phyloP scores from a whole-genome alignment of 805 yeast species.

The Wickerhamomyces bisporus region DNA sequence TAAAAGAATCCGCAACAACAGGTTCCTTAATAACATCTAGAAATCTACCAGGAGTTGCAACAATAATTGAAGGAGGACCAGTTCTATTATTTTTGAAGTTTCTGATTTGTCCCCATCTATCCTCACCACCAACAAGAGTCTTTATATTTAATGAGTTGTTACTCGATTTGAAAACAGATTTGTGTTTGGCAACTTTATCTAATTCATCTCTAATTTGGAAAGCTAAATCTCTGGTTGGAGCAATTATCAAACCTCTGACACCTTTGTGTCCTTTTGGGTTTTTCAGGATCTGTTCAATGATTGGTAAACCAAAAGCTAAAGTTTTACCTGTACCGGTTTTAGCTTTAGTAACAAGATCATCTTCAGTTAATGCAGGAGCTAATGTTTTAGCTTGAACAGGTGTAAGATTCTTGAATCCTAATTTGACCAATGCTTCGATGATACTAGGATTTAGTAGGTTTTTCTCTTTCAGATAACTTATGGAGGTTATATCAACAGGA shows the following conservation, averaged over 20 bases:
- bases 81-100: slow-evolving; percentile 24
- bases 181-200: slow-evolving; percentile 36
- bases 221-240: slow-evolving; percentile 92
- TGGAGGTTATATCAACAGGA: slow-evolving; percentile 9
- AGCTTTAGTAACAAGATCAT: slow-evolving; percentile 80
- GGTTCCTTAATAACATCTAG: slow-evolving; percentile 51
- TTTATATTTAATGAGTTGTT: slow-evolving; percentile 34
- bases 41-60: slow-evolving; percentile 89
- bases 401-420: slow-evolving; percentile 52
- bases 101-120: slow-evolving; percentile 33
- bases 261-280: slow-evolving; percentile 24
- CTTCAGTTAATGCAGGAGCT: slow-evolving; percentile 47
- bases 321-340: slow-evolving; percentile 97
- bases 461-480: slow-evolving; percentile 23
- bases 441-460: slow-evolving; percentile 25
- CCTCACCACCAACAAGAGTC: slow-evolving; percentile 66
- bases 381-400: slow-evolving; percentile 65
- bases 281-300: slow-evolving; percentile 51
- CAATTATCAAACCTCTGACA: slow-evolving; percentile 62
- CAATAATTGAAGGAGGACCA: slow-evolving; percentile 53
- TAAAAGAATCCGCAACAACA: slow-evolving; percentile 40
- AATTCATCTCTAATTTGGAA: slow-evolving; percentile 71
- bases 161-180: slow-evolving; percentile 14
- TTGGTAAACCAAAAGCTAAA: slow-evolving; percentile 79
- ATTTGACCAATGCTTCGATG: slow-evolving; percentile 31